phyloP scores from a whole-genome alignment of 345 rosid species.

The Pelargonium nanum region DNA sequence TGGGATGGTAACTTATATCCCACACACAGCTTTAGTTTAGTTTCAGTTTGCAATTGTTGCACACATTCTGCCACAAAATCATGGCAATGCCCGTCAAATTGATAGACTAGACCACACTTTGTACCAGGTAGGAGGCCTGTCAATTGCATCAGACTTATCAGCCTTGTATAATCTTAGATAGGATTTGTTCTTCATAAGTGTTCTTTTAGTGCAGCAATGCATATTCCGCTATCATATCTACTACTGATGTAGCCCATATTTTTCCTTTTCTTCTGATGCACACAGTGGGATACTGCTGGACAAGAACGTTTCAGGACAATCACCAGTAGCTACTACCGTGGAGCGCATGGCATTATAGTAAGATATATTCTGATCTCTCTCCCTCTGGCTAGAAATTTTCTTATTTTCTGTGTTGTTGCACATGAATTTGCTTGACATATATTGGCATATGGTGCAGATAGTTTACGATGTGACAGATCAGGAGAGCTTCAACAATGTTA shows the following conservation, averaged over 20 bases:
- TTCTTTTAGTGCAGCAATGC: neutral
- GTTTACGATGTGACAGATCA: slow-evolving; percentile 70
- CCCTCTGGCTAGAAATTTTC: neutral
- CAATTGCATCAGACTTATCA: neutral
- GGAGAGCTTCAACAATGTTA: slow-evolving; percentile 73
- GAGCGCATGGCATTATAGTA: slow-evolving; percentile 94
- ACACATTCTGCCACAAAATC: too few species aligned
- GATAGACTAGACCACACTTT: neutral
- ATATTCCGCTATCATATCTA: neutral
- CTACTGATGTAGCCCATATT: neutral
- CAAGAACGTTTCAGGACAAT: slow-evolving; percentile 94
- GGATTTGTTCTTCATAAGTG: neutral
- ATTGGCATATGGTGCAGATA: slow-evolving; percentile 25
- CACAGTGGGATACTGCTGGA: slow-evolving; percentile 98
- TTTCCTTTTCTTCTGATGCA: slow-evolving; percentile 4
- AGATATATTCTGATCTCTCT: slow-evolving; percentile 7
- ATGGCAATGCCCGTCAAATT: neutral
- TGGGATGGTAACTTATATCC: too few species aligned
- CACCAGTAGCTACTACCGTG: slow-evolving; percentile 94
- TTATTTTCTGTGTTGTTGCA: neutral
- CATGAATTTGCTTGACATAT: slow-evolving; percentile 1
- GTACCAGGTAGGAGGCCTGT: too few species aligned
- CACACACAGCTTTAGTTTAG: too few species aligned
- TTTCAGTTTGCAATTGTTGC: too few species aligned
- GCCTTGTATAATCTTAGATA: neutral